Percentiles rank a stretch among this genome's conserved stretches.
Evolutionary conservation across 148 eudicot genomes (phyloP).

Genomic region (Fagopyrum esculentum): DNA sequence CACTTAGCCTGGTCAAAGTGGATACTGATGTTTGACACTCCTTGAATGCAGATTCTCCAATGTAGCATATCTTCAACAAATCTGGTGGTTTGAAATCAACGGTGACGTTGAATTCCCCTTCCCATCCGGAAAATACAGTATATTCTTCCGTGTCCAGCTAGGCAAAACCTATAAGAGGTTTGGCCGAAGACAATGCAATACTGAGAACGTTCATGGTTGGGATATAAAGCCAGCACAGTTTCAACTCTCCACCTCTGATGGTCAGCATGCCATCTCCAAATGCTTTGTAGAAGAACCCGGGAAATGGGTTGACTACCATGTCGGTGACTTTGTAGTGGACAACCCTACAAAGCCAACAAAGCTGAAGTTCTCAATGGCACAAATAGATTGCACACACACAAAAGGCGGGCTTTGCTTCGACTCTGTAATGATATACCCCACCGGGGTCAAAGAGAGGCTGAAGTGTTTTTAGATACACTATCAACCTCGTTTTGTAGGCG

Average conservation of each 20-base stretch:
- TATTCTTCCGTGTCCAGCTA: conserved; percentile 15
- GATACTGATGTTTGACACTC: neutral
- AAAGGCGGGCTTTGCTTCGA: conserved; percentile 18
- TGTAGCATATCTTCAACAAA: conserved; percentile 17
- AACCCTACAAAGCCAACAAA: neutral
- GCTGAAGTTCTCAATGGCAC: conserved; percentile 16
- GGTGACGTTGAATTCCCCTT: conserved; percentile 18
- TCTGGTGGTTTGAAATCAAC: conserved; percentile 20
- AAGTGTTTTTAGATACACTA: conserved; percentile 11
- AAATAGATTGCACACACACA: conserved; percentile 17
- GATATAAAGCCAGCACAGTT: conserved; percentile 15
- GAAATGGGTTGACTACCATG: conserved; percentile 16
- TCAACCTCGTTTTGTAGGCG: conserved; percentile 12
- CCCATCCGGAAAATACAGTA: conserved; percentile 14
- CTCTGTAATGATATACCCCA: conserved; percentile 15
- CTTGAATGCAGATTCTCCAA: conserved; percentile 12
- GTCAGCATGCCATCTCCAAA: conserved; percentile 12
- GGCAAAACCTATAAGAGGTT: conserved; percentile 14
- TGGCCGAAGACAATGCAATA: conserved; percentile 11
- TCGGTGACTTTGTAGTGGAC: conserved; percentile 14
- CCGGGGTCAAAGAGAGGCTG: conserved; percentile 7
- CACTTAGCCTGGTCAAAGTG: neutral
- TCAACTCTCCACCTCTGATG: conserved; percentile 17
- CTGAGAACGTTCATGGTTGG: conserved; percentile 20
- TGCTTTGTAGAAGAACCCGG: conserved; percentile 19